A percentile compares a stretch with the other conserved stretches of the same genome.
Conservation (phyloP, 805 yeast species). For the Starmerella gropengiesseri region DNA sequence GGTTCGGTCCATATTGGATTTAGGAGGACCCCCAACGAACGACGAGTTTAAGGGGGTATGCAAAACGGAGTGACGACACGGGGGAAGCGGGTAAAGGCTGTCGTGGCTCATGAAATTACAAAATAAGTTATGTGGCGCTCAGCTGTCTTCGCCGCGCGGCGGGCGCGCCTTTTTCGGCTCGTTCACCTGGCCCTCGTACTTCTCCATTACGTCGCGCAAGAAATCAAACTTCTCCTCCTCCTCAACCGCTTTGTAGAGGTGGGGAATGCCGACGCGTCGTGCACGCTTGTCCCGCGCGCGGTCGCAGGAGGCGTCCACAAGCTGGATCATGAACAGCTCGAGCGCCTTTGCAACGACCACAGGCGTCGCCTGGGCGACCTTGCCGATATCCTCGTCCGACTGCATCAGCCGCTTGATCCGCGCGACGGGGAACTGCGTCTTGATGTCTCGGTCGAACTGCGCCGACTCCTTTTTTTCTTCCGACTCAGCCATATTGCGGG, state of each 20-base stretch:
- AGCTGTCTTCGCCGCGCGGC: conserved; percentile 2
- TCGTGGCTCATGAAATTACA: no score
- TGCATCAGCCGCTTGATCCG: conserved; percentile 95
- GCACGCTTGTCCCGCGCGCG: conserved; percentile 68
- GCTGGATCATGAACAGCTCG: conserved; percentile 79
- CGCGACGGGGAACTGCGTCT: conserved; percentile 46
- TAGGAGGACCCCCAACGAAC: no score
- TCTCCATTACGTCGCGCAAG: conserved; percentile 61
- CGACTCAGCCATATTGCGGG: neutral
- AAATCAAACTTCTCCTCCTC: conserved; percentile 88
- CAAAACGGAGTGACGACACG: no score
- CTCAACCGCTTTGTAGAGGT: conserved; percentile 72
- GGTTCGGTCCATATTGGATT: no score
- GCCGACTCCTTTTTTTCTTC: conserved; percentile 13
- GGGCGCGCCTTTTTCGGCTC: conserved; percentile 20
- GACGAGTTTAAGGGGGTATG: no score
- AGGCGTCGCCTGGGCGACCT: conserved; percentile 97
- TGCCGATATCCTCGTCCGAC: conserved; percentile 95
- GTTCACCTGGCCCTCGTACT: conserved; percentile 37
- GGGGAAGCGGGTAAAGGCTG: no score
- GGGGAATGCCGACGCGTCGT: conserved; percentile 71
- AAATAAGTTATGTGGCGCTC: neutral
- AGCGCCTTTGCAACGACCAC: conserved; percentile 93
- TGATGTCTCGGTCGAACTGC: conserved; percentile 28
- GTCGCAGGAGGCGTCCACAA: conserved; percentile 71